Base-by-base conservation (phyloP, 768 basidiomycete genomes). In the Daedaleopsis nitida region DNA sequence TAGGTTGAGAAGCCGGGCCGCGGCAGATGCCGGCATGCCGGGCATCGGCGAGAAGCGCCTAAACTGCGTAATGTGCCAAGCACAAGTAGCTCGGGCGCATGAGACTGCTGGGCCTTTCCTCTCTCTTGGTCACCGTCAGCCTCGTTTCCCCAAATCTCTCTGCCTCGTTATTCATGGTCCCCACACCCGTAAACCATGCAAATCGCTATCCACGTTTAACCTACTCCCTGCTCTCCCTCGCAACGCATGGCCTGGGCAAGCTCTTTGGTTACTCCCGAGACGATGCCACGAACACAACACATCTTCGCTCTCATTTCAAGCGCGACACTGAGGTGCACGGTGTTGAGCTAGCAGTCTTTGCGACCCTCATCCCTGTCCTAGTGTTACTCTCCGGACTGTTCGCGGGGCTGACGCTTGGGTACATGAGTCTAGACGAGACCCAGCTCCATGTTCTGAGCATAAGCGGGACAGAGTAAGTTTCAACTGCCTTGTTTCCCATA, bases 361-460 rank as follows among this genome's bases (percentile, higher is more conserved):
- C 76, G 13, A 69, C 68, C 62, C 85, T 93, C 69, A 92, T 93
- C 21, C 91, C 92, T 45, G 69, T 92, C 17, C 85, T 92, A 64
- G 92, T 93, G 39, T 71, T 91, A 38, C 69, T 87, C 57, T 92
- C 88, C 51, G 92, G 91, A 66, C 70, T 92, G 43, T 92, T 94
- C 80, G 91, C 91, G 76, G 89, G 92, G 69, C 77, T 93, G 66
- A 94, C 92, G 53, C 78, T 94, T 42, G 92, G 92, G 23, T 94
- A 91, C 73, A 92, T 94, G 88, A 89, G 87, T 68, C 80, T 94
- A 73, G 92, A 94, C 73, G 89, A 89, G 73, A 93, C 92, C 45
- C 91, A 94, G 78, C 83, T 95, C 42, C 87, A 88, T 68, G 92
- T 95, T 4, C 75, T 95, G 19, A 85, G 86, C 62, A 86, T 91